Conservation (phyloP, 176 grass and related monocot species). For the Musa troglodytarum region DNA sequence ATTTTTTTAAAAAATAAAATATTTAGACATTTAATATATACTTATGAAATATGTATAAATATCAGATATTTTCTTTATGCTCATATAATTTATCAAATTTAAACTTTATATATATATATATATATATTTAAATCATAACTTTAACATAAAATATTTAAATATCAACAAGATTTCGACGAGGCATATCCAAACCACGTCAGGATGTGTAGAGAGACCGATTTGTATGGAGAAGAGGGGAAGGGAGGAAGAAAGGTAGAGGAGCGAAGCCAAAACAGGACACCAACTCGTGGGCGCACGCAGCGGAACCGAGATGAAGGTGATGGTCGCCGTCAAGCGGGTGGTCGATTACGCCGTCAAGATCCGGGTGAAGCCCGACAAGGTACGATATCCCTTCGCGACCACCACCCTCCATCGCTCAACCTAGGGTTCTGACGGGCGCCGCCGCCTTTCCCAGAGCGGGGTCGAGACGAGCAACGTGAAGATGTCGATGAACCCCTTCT, state of each 20-base stretch:
- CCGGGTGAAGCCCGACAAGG: conserved; percentile 61
- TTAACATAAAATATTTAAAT: too few species aligned
- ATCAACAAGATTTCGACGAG: too few species aligned
- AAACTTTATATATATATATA: too few species aligned
- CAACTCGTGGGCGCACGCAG: neutral
- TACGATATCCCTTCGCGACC: neutral
- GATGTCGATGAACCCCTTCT: conserved; percentile 99
- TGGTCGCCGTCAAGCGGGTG: conserved; percentile 86
- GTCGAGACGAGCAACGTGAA: conserved; percentile 73
- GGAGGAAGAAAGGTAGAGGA: neutral
- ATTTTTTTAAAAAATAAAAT: too few species aligned
- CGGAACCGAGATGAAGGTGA: conserved; percentile 53
- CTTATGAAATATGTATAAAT: too few species aligned
- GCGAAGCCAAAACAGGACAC: neutral
- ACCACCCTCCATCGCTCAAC: neutral
- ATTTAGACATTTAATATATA: too few species aligned
- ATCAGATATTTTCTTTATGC: too few species aligned
- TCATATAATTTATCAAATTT: too few species aligned
- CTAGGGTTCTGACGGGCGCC: neutral
- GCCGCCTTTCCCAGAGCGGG: conserved; percentile 29
- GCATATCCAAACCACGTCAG: neutral
- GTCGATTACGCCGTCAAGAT: conserved; percentile 96
- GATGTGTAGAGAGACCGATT: too few species aligned
- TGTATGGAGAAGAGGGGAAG: neutral
- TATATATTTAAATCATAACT: too few species aligned